Conservation (phyloP, 805 yeast genomes). For the Isabelozyma rhagii region DNA sequence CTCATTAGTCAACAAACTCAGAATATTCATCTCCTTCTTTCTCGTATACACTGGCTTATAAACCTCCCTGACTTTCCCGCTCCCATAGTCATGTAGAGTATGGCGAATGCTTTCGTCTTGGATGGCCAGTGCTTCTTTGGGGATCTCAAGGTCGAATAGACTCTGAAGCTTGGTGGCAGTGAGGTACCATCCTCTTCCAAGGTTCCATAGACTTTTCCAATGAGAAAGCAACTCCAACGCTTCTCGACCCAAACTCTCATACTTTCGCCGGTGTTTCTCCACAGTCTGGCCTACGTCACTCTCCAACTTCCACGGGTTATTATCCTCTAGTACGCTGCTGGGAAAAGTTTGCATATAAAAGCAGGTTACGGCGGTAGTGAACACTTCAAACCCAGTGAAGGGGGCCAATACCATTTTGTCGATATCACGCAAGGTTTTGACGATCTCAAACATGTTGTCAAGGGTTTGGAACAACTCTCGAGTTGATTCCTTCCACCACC, state of each 20-base stretch:
- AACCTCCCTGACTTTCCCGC: slow-evolving; percentile 21
- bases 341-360: slow-evolving; percentile 29
- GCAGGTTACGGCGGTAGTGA: slow-evolving; percentile 32
- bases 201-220: slow-evolving; percentile 28
- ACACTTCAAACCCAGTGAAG: slow-evolving; percentile 35
- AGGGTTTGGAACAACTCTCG: slow-evolving; percentile 15
- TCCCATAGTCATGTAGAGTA: slow-evolving; percentile 29
- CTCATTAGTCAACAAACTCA: slow-evolving; percentile 8
- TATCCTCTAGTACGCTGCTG: slow-evolving; percentile 10
- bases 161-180: slow-evolving; percentile 21
- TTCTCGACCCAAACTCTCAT: slow-evolving; percentile 17
- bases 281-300: not conserved
- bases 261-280: slow-evolving; percentile 5
- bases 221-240: slow-evolving; percentile 17
- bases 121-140: slow-evolving; percentile 7
- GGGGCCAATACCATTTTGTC: slow-evolving; percentile 33
- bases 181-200: slow-evolving; percentile 27
- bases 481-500: slow-evolving; percentile 25
- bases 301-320: slow-evolving; percentile 2
- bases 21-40: slow-evolving; percentile 11
- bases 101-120: slow-evolving; percentile 19
- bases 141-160: slow-evolving; percentile 13
- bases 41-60: slow-evolving; percentile 7
- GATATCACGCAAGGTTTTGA: slow-evolving; percentile 14
- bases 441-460: slow-evolving; percentile 18